A percentile compares a stretch with the other conserved stretches of the same genome.
Evolutionary conservation across 1,139 yeast genomes (phyloP).

Genomic region (Meyerozyma sp.): DNA sequence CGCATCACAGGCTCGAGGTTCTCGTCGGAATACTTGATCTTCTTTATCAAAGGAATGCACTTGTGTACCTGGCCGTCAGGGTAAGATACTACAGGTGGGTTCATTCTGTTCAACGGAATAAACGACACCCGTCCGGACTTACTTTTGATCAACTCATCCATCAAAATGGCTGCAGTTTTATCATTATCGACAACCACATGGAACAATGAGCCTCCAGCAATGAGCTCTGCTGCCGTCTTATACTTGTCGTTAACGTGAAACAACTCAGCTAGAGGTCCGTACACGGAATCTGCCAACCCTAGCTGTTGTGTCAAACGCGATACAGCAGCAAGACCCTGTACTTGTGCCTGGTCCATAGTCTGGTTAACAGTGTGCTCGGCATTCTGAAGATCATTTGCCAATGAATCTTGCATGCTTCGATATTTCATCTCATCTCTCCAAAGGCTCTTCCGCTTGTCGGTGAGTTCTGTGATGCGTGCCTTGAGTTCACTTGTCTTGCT

Average conservation of each 20-base stretch:
- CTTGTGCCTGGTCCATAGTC: constrained; percentile 69
- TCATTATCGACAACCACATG: constrained; percentile 89
- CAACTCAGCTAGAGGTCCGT: constrained; percentile 82
- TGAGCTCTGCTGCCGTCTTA: constrained; percentile 79
- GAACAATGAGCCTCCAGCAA: constrained; percentile 83
- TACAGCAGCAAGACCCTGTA: constrained; percentile 67
- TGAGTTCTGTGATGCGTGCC: constrained; percentile 19
- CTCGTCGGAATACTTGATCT: constrained; percentile 53
- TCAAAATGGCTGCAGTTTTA: constrained; percentile 70
- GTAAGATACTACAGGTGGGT: constrained; percentile 28
- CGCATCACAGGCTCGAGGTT: constrained; percentile 58
- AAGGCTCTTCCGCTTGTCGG: constrained; percentile 63
- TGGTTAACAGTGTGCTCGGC: constrained; percentile 61
- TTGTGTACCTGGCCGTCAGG: constrained; percentile 52
- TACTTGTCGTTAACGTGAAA: constrained; percentile 78
- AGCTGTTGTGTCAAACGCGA: constrained; percentile 51
- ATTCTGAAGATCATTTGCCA: constrained; percentile 48
- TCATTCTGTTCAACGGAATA: constrained; percentile 78
- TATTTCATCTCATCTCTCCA: constrained; percentile 80
- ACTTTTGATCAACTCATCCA: constrained; percentile 70
- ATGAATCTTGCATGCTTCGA: constrained; percentile 50
- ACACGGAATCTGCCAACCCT: constrained; percentile 54
- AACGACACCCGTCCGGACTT: constrained; percentile 84
- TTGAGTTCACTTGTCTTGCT: neutral
- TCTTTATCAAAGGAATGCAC: constrained; percentile 72